Evolutionary conservation across 1,284 basidiomycete genomes (phyloP), one percentile per base, ranked within the genome.

Genomic region (Coriolopsis trogii): DNA sequence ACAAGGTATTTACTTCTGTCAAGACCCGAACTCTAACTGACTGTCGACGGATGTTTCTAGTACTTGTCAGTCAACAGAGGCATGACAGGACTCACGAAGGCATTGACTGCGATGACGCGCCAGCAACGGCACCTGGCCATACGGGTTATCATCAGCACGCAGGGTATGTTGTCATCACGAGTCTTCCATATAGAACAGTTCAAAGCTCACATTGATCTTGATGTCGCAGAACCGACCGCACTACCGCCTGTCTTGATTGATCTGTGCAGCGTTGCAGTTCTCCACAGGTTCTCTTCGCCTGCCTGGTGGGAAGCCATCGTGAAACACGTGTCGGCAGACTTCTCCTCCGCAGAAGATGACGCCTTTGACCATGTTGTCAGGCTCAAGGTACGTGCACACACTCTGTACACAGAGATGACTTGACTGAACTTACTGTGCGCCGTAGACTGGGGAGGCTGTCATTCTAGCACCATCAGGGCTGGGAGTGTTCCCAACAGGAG

Each of bases 261-360:
- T 59, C 72, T 91, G 0, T 89, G 85, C 43, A 78, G 78, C 0
- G 71, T 89, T 0, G 70, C 81, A 0, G 77, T 90, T 10, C 61
- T 88, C 6, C 88, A 89, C 56, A 75, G 87, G 0, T 90, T 90
- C 66, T 87, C 85, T 1, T 89, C 87, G 0, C 83, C 85, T 0
- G 72, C 82, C 1, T 89, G 87, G 87, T 86, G 84, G 79, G 74
- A 82, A 0, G 86, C 89, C 56, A 66, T 90, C 0, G 69, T 76
- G 2, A 78, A 83, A 29, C 87, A 89, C 58, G 81, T 89, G 4
- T 81, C 84, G 0, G 82, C 84, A 0, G 77, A 85, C 55, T 74
- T 87, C 46, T 75, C 33, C 6, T 34, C 76, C 0, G 65, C n/a
- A n/a, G n/a, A 72, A 4, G 73, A 73, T 2, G 81, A 85, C 37